Base-by-base conservation (phyloP, 257 asterid species). In the Petunia axillaris region DNA sequence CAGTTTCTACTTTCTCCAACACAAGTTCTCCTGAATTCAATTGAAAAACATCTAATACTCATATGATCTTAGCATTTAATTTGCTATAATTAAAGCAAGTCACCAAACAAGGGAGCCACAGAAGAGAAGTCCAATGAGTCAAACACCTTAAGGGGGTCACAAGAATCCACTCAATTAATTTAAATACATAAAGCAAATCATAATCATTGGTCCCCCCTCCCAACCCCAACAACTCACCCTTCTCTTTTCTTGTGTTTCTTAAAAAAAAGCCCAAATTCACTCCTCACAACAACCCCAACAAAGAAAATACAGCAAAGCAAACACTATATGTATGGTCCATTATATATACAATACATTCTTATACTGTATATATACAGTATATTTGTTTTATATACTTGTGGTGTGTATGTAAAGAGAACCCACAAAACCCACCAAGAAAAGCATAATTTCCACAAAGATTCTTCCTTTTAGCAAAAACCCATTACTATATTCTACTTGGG, bases 51-150 rank as follows among this genome's bases (percentile, higher is more conserved):
- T 77, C 83, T 78, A 78, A 67, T 80, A 81, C 67, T 89, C 87
- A 55, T 44, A 62, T 83, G 85, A 79, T 85, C 88, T 82, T 86
- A 84, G 66, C 88, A 84, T 74, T 79, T 74, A 84, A 87, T 91
- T 25, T 83, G 85, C 40, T 35, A 6, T n/a, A 86, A 79, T 81
- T 75, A 85, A 80, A 80, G 86, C 82, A 86, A 84, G 84, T 85
- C 95, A 92, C 96, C 96, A 86, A 91, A 87, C 85, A 75, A 82
- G 78, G 80, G 91, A 87, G 85, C 92, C 90, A 83, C 89, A 85
- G 77, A 81, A 81, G 77, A 86, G 80, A 86, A 80, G 75, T 85
- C 66, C 77, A 66, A 77, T 53, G 77, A 76, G 82, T 62, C 84
- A 86, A 89, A 68, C 25, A 25, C 68, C 39, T 55, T 39, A 64